phyloP scores from a whole-genome alignment of 441 rosid genomes.

The Erodium texanum region DNA sequence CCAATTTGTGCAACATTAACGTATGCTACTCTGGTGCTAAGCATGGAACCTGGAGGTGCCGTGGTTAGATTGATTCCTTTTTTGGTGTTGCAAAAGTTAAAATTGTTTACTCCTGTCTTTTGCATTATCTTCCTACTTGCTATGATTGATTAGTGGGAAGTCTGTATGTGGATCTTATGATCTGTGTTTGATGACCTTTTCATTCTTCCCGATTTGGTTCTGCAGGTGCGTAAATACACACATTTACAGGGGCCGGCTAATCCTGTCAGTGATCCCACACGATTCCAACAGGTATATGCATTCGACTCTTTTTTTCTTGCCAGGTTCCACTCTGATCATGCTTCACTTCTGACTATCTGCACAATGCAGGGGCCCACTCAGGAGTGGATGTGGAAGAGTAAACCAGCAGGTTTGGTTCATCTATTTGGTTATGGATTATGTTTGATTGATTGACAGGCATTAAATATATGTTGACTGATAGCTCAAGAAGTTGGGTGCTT shows the following conservation, averaged over 20 bases:
- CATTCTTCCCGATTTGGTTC: constrained; percentile 16
- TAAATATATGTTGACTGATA: background rate
- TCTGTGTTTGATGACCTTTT: background rate
- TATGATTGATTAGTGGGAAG: background rate
- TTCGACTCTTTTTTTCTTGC: constrained; percentile 6
- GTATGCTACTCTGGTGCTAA: too few species aligned
- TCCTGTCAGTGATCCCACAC: constrained; percentile 43
- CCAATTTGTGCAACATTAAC: too few species aligned
- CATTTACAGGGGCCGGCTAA: constrained; percentile 40
- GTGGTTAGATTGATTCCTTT: too few species aligned
- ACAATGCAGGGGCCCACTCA: constrained; percentile 41
- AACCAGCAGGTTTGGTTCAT: constrained; percentile 53
- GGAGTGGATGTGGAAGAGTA: constrained; percentile 69
- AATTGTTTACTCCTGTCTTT: background rate
- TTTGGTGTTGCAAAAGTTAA: background rate
- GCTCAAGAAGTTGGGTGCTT: too few species aligned
- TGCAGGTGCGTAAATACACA: constrained; percentile 52
- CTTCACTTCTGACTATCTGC: constrained; percentile 15
- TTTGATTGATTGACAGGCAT: background rate
- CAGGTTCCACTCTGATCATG: background rate
- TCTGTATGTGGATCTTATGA: background rate
- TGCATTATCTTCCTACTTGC: background rate
- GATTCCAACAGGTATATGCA: constrained; percentile 50
- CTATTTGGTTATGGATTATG: constrained; percentile 4
- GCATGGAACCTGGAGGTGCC: too few species aligned